Conservation (phyloP, 192 early-diverging fungal genomes). For the Paraglomus occultum region DNA sequence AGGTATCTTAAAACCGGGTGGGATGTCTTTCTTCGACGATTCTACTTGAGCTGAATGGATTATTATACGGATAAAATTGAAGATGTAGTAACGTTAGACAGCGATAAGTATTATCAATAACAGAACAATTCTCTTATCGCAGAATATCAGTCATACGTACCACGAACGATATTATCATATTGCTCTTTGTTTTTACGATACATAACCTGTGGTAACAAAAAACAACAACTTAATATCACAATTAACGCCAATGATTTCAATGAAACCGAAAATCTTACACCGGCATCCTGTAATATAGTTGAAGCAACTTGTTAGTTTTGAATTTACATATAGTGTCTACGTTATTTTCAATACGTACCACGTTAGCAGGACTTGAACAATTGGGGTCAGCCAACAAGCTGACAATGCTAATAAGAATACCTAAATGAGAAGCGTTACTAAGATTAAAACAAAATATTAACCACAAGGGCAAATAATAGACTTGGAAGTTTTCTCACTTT, state of each 20-base stretch:
- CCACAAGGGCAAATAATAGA: not conserved
- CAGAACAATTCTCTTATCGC: not conserved
- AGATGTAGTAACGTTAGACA: not conserved
- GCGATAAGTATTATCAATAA: not conserved
- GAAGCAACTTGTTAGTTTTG: not conserved
- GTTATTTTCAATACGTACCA: slow-evolving; percentile 24
- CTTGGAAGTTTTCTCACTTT: slow-evolving; percentile 14
- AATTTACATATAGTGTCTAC: not conserved
- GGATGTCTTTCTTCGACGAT: slow-evolving; percentile 46
- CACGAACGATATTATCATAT: slow-evolving; percentile 39
- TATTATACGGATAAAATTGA: not conserved
- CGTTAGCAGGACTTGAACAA: slow-evolving; percentile 54
- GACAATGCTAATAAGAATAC: slow-evolving; percentile 49
- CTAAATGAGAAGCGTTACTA: slow-evolving; percentile 28
- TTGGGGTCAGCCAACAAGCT: slow-evolving; percentile 48
- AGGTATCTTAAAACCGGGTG: slow-evolving; percentile 48
- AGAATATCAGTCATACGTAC: slow-evolving; percentile 39
- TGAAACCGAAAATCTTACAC: slow-evolving; percentile 34
- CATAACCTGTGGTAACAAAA: slow-evolving; percentile 34
- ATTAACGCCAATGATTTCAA: not conserved
- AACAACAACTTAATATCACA: not conserved
- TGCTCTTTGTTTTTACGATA: slow-evolving; percentile 41
- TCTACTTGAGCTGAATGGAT: slow-evolving; percentile 45
- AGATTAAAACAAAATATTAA: not conserved
- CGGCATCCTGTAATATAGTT: slow-evolving; percentile 38